Evolutionary conservation across 1,284 basidiomycete species (phyloP).

Genomic region (Takashimella tepidaria): DNA sequence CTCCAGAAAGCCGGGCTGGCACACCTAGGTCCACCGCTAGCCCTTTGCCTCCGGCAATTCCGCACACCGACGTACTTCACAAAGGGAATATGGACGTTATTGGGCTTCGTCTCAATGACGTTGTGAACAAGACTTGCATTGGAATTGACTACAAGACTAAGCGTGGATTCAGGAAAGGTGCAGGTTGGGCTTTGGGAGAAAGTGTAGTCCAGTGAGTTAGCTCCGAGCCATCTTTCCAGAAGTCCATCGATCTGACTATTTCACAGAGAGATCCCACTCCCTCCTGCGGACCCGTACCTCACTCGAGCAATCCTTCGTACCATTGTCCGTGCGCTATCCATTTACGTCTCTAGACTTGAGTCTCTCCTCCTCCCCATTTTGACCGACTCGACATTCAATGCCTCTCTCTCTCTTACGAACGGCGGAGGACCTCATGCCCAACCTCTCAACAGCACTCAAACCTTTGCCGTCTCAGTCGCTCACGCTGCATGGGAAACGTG

Average conservation of each 20-base stretch:
- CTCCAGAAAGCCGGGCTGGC: slow-evolving; percentile 14
- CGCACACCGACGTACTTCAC: slow-evolving; percentile 19
- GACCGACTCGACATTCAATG: slow-evolving; percentile 39
- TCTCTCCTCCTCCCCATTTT: slow-evolving; percentile 46
- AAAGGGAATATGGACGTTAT: slow-evolving; percentile 47
- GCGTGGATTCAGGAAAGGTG: slow-evolving; percentile 44
- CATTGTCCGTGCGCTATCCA: slow-evolving; percentile 42
- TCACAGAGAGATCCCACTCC: slow-evolving; percentile 39
- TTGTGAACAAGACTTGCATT: slow-evolving; percentile 44
- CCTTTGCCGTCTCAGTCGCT: slow-evolving; percentile 44
- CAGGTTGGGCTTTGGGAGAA: slow-evolving; percentile 43
- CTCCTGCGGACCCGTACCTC: slow-evolving; percentile 44
- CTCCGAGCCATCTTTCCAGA: background rate
- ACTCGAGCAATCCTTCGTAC: slow-evolving; percentile 47
- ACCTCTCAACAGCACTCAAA: slow-evolving; percentile 45
- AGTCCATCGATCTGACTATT: slow-evolving; percentile 8
- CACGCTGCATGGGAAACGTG: slow-evolving; percentile 49
- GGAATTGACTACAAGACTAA: slow-evolving; percentile 46
- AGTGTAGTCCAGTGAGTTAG: slow-evolving; percentile 42
- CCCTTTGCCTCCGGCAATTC: slow-evolving; percentile 6
- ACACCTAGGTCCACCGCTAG: slow-evolving; percentile 11
- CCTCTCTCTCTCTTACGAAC: slow-evolving; percentile 36
- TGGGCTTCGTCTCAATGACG: slow-evolving; percentile 44
- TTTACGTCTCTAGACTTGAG: slow-evolving; percentile 47
- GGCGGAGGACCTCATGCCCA: slow-evolving; percentile 16